Evolutionary conservation across 139 green algal species (phyloP), one percentile per base, ranked within the genome.

Genomic region (Astrephomene gubernaculifera): DNA sequence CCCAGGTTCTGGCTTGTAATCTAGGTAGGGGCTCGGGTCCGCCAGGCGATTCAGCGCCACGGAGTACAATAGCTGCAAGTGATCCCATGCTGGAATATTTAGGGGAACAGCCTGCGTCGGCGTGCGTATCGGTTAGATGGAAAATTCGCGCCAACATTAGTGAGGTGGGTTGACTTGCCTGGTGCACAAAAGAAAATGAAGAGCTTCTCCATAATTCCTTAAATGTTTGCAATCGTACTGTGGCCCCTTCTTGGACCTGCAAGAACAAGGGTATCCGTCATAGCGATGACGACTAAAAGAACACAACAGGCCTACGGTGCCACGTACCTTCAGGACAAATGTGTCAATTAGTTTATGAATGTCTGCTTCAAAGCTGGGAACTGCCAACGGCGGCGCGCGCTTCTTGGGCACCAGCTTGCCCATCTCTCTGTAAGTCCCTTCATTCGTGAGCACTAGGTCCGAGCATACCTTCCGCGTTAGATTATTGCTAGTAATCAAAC

Each of bases 61-160:
- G 0, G 68, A 27, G 24, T 86, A 86, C 31, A 86, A 61, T 14
- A 86, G 81, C 69, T 86, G 81, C 67, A 71, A 39, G 41, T 73
- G 80, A 39, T 86, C 81, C 43, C 68, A 31, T 31, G 69, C 69
- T 39, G 81, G 39, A 21, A 86, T 8, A 14, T 81, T 79, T 25
- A 70, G 53, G 10, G 81, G 81, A 4, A 72, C 69, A 39, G 81
- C 81, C 81, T 86, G 70, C 38, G 4, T 9, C 45, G 25, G 6
- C 2, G 41, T 3, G 38, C 4, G 4, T 7, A 21, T 9, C 1
- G 36, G 1, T 24, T 7, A 31, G 38, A 4, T 33, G 10, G 27
- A 4, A 5, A 35, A 12, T 0, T 4, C 7, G 43, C 70, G 44
- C 3, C 57, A 36, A n/a, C 29, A 2, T 44, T 21, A 31, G 17